Conservation (phyloP, 1,284 basidiomycete genomes). For the Somion occarium region DNA sequence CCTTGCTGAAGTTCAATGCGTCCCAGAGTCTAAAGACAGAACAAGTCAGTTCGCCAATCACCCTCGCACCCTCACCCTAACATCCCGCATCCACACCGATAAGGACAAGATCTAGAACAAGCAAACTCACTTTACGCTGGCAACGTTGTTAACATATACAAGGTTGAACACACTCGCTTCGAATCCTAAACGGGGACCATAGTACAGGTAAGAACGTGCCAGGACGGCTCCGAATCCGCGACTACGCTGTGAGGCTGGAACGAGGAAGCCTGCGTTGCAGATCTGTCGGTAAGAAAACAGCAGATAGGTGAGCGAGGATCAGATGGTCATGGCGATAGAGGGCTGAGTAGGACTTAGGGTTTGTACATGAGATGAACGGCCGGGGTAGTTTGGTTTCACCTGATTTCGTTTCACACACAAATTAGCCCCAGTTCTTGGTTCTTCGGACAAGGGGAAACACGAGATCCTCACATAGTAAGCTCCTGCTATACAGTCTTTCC, state of each 20-base stretch:
- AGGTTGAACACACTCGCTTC: slow-evolving; percentile 91
- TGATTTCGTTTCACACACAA: no score
- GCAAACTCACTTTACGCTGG: slow-evolving; percentile 54
- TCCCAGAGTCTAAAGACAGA: slow-evolving; percentile 72
- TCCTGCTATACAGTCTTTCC: slow-evolving; percentile 72
- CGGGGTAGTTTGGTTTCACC: slow-evolving; percentile 91
- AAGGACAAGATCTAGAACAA: neutral
- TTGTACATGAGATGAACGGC: slow-evolving; percentile 82
- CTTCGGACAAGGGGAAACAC: slow-evolving; percentile 18
- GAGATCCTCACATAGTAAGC: slow-evolving; percentile 66
- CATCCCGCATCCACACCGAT: neutral
- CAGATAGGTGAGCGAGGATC: neutral
- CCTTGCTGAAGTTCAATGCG: slow-evolving; percentile 74
- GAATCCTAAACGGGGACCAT: slow-evolving; percentile 80
- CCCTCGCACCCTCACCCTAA: neutral
- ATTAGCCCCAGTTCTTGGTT: slow-evolving; percentile 7
- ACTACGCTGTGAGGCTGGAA: slow-evolving; percentile 64
- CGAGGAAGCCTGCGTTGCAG: slow-evolving; percentile 89
- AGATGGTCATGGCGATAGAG: slow-evolving; percentile 2
- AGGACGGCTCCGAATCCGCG: slow-evolving; percentile 71
- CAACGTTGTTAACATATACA: slow-evolving; percentile 81
- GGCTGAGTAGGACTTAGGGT: neutral
- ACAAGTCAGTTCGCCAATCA: neutral
- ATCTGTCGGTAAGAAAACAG: slow-evolving; percentile 41
- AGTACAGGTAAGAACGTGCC: slow-evolving; percentile 78